Conservation (phyloP, 768 basidiomycete genomes). For the Mycena filopes region DNA sequence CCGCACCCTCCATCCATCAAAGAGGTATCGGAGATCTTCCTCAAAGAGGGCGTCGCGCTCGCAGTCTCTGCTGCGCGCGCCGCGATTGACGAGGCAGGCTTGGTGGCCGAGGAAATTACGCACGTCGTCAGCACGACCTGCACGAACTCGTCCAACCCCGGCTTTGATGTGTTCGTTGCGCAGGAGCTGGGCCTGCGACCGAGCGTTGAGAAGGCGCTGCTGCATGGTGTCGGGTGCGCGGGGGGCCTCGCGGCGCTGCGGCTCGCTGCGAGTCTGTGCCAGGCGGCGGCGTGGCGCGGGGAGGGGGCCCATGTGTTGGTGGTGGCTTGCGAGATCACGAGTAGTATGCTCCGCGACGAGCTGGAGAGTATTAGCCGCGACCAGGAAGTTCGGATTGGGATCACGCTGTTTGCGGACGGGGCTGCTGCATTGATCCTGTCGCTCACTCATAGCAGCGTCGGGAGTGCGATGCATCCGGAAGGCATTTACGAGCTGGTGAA, state of each 20-base stretch:
- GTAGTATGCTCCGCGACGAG: constrained; percentile 17
- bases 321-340: constrained; percentile 25
- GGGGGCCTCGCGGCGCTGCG: constrained; percentile 23
- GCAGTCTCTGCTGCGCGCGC: constrained; percentile 13
- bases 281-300: constrained; percentile 20
- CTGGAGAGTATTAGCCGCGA: constrained; percentile 18
- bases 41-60: constrained; percentile 17
- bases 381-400: constrained; percentile 21
- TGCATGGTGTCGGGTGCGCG: constrained; percentile 26
- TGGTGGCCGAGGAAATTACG: constrained; percentile 12
- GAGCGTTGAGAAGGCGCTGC: constrained; percentile 20
- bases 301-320: constrained; percentile 19
- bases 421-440: constrained; percentile 18
- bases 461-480: neutral
- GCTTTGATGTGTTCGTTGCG: constrained; percentile 16
- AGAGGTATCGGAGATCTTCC: constrained; percentile 23
- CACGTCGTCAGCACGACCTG: constrained; percentile 27
- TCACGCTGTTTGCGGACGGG: constrained; percentile 23
- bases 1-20: constrained; percentile 15
- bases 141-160: constrained; percentile 27
- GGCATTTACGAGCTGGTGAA: constrained; percentile 28
- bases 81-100: constrained; percentile 15
- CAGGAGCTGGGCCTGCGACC: constrained; percentile 22
- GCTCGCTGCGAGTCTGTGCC: constrained; percentile 22
- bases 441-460: neutral